Evolutionary conservation across 2,329 filamentous ascomycete species (phyloP).

Genomic region (Colletotrichum theobromicola): DNA sequence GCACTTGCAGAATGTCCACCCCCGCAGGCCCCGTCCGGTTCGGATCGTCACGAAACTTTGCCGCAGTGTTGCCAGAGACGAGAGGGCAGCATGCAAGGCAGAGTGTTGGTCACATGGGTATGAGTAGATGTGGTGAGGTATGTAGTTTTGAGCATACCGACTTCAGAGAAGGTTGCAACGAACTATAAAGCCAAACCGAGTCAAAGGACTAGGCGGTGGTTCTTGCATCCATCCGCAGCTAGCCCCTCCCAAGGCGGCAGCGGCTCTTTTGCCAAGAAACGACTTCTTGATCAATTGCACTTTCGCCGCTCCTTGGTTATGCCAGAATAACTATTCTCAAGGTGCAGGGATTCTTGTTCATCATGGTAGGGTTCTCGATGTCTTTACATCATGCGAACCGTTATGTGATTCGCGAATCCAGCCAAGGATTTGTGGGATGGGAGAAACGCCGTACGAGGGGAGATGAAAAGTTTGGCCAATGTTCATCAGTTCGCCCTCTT

Average conservation of each 20-base stretch:
- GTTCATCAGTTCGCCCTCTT: not conserved
- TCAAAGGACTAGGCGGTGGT: not conserved
- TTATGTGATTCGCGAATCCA: not conserved
- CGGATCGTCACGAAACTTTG: slow-evolving; percentile 9
- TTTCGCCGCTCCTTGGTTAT: not conserved
- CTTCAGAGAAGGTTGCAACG: not conserved
- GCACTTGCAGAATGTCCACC: slow-evolving; percentile 14
- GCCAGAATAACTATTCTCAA: not conserved
- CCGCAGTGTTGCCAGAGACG: slow-evolving; percentile 3
- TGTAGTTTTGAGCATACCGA: not conserved
- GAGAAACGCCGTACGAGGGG: not conserved
- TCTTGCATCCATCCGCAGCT: not conserved
- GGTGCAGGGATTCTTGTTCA: not conserved
- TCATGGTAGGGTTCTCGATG: not conserved
- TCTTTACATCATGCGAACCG: not conserved
- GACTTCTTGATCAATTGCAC: not conserved
- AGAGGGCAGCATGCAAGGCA: not conserved
- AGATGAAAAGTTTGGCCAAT: not conserved
- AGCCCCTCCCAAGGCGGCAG: not conserved
- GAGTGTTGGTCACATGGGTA: not conserved
- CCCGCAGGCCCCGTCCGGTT: slow-evolving; percentile 9
- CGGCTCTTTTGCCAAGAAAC: slow-evolving; percentile 11
- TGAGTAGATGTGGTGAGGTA: not conserved
- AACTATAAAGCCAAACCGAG: not conserved
- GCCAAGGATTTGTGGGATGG: not conserved